Evolutionary conservation across 192 early-diverging fungal genomes (phyloP), one percentile per base, ranked within the genome.

Genomic region (Dissophora ornata): DNA sequence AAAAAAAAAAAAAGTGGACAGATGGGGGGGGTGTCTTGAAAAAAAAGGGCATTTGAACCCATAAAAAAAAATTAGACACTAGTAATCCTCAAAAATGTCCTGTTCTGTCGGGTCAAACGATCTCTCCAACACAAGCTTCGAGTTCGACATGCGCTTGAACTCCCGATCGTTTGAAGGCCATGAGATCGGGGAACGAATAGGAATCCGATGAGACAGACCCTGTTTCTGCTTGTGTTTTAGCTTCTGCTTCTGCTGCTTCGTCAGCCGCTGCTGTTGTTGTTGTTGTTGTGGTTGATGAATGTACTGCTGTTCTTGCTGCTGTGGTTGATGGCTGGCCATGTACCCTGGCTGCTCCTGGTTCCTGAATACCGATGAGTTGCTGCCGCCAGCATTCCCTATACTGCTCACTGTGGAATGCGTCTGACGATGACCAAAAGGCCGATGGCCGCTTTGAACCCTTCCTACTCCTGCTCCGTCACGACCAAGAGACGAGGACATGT

Each of bases 81-180:
- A 74, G 36, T 60, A 66, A 8, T 77, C 62, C 16, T 67, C 62
- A 49, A 77, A 77, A 10, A 67, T 77, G 28, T 77, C 71, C 24
- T 77, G 57, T 25, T 67, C 62, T 6, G 48, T 46, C 0, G 71
- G 71, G 22, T 67, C 71, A 19, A 67, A 66, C 25, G 71, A 67
- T 29, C 71, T 34, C 34, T 67, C 71, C 32, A 77, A 32, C 12
- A 77, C 71, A 18, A 77, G 71, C 21, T 77, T 77, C 21, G 71
- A 77, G 52, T 47, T 60, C 4, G 71, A 77, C 71, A 77, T 77
- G 24, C 71, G 71, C 34, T 77, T 77, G 38, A 77, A 77, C 58
- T 77, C 71, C 2, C 58, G 62, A 25, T 65, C 63, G 34, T 77
- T 77, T n/a, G 71, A 40, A 1, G 71, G 71, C 71, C 71, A 77